These are phyloP conservation scores for Chaetomiaceae sp. DNA, from an alignment of 2,329 filamentous ascomycete genomes.

Conservation along the genomic window DNA sequence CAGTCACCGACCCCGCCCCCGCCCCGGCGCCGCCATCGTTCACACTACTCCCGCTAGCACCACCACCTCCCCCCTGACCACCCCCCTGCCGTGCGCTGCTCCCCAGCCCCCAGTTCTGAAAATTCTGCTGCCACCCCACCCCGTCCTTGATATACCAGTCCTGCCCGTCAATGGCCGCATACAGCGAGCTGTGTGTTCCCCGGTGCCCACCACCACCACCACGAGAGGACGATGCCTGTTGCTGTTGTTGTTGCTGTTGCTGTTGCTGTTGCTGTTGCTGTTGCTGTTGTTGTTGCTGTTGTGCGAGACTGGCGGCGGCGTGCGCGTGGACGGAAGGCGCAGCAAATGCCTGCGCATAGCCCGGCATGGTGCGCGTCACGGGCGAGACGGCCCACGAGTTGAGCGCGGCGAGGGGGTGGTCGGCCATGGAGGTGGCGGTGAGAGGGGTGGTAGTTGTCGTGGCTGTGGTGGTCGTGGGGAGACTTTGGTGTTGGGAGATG, in stretches of 20 bases:
- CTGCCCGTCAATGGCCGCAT: constrained; percentile 44
- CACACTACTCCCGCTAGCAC: constrained; percentile 8
- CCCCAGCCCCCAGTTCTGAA: constrained; percentile 46
- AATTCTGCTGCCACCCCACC: constrained; percentile 53
- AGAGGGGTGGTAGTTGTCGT: too few species aligned
- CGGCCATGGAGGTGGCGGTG: constrained; percentile 18
- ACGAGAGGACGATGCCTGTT: constrained; percentile 9
- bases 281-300: too few species aligned
- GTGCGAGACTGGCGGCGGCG: constrained; percentile 1
- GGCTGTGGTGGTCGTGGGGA: too few species aligned
- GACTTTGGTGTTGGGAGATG: too few species aligned
- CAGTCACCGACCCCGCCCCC: too few species aligned
- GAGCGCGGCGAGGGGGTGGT: constrained; percentile 16
- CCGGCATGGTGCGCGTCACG: constrained; percentile 15
- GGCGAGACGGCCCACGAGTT: constrained; percentile 20
- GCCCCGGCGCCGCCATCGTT: too few species aligned
- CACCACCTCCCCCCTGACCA: background rate
- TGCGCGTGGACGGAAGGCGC: constrained; percentile 14
- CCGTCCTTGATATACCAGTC: constrained; percentile 55
- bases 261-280: too few species aligned
- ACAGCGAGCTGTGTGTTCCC: constrained; percentile 28
- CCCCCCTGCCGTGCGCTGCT: constrained; percentile 8
- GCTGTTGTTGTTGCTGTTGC: too few species aligned
- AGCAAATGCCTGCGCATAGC: constrained; percentile 17
- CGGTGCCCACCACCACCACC: constrained; percentile 26